A percentile compares a stretch with the other conserved stretches of the same genome.
Evolutionary conservation across 305 asterid species (phyloP).

Genomic region (Rubia balearica): DNA sequence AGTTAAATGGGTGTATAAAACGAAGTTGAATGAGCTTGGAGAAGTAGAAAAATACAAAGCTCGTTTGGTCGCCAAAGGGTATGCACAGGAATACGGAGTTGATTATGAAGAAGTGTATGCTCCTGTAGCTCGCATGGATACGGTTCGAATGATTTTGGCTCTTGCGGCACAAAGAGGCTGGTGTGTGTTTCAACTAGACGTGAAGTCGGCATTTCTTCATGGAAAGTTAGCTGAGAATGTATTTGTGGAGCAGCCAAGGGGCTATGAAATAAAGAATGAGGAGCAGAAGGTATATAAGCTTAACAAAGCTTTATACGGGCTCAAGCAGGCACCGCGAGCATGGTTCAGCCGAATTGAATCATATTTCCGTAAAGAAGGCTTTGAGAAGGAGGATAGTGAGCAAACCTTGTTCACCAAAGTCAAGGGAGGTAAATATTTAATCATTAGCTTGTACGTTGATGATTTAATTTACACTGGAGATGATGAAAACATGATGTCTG

Average conservation of each 20-base stretch:
- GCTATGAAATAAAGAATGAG: background rate
- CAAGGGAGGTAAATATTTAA: no score
- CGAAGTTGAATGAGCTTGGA: background rate
- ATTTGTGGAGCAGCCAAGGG: background rate
- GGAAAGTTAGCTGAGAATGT: background rate
- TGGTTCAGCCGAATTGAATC: background rate
- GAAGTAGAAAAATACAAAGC: background rate
- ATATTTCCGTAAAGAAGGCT: no score
- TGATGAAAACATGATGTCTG: no score
- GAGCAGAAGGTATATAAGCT: background rate
- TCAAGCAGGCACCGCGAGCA: background rate
- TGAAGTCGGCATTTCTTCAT: background rate
- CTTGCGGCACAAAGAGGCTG: background rate
- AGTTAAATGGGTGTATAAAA: background rate
- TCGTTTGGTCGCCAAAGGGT: background rate
- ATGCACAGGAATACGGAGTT: background rate
- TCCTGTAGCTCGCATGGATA: background rate
- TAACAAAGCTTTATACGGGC: no score
- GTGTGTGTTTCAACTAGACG: no score
- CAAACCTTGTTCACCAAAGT: no score
- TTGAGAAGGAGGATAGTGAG: no score
- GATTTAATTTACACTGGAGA: no score
- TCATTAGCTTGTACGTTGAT: no score
- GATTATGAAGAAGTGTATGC: background rate
- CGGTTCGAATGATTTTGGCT: background rate